Evolutionary conservation across 2,329 filamentous ascomycete species (phyloP), one percentile per base, ranked within the genome.

Genomic region (Fusarium papillatum): DNA sequence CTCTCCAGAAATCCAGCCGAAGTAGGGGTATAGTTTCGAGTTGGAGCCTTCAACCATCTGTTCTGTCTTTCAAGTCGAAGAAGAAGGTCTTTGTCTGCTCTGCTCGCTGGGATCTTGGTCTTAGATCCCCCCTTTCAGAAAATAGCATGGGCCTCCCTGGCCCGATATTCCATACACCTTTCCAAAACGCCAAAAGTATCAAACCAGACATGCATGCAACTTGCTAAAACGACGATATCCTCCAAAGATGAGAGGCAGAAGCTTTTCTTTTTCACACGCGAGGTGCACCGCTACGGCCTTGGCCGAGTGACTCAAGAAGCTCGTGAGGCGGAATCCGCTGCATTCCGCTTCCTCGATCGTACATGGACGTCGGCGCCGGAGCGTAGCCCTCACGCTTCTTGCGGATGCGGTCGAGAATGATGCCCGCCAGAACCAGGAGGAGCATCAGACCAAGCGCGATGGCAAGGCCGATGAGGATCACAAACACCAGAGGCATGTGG

Each of bases 331-430:
- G 91, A 71, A 93, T 88, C 73, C 90, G 85, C 76, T 88, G 86
- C 75, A 93, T 90, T 64, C 90, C 90, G 73, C 86, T 90, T 66
- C 88, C 88, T 48, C 89, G 87, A 80, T 93, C 91, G 74, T 89
- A 90, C 87, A 90, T 90, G 41, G 87, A 90, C 22, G 92, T 93
- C 7, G 93, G 93, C 41, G 95, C 94, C n/a, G 93, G 94, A 17
- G 92, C 87, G 77, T 97, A 97, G 62, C 95, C 95, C 82, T 96
- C 94, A 61, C 92, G 90, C 86, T 90, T 93, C 85, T 95, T 93
- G 78, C 95, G 91, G 72, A 93, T 88, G 72, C 94, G 91, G 85
- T 97, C 95, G 69, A 95, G 88, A 55, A 94, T 80, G 73, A 97
- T 91, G 74, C 95, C 95, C 24, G 90, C 90, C 62, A 94, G 88